Evolutionary conservation across 1,284 basidiomycete species (phyloP), one percentile per base, ranked within the genome.

Genomic region (Butyriboletus regius): DNA sequence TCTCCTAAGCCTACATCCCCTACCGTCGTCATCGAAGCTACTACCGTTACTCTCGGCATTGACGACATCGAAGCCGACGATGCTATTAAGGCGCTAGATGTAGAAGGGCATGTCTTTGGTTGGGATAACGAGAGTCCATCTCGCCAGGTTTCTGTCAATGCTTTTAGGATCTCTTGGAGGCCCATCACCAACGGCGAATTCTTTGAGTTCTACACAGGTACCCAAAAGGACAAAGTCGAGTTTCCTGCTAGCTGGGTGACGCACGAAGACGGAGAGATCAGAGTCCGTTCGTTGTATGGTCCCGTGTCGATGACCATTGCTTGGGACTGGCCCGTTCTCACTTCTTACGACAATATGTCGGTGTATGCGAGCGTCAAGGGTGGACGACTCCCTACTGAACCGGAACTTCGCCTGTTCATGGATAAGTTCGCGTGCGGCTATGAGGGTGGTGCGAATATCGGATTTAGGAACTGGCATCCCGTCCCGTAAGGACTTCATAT

Each of bases 121-220:
- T 98, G 94, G 95, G 96, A 98, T 68, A 94, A 91, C 60, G 95
- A 98, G 73, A 76, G 85, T 61, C 91, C 93, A 2, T 71, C 72
- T 55, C 72, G 85, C 20, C 64, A 65, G 15, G 77, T 83, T 13
- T 59, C 76, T 0, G 79, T 89, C 8, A 74, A 71, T 24, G 46
- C 75, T 47, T 83, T 97, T 73, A 76, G 74, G 53, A 85, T 96
- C 46, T 83, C 86, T 37, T 88, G 88, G 74, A 75, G 88, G 53
- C 92, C 93, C 1, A 76, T 98, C 43, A 88, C 84, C 43, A 98
- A 98, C 60, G 83, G 82, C 14, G 76, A 91, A 58, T 88, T 85
- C 63, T 77, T 77, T 58, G 62, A 75, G 36, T 86, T 82, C 59
- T 87, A 78, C 60, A 58, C 57, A 50, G 62, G 48, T 15, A 44